Conservation (phyloP, 140 eudicot genomes). For the Stevia rebaudiana region DNA sequence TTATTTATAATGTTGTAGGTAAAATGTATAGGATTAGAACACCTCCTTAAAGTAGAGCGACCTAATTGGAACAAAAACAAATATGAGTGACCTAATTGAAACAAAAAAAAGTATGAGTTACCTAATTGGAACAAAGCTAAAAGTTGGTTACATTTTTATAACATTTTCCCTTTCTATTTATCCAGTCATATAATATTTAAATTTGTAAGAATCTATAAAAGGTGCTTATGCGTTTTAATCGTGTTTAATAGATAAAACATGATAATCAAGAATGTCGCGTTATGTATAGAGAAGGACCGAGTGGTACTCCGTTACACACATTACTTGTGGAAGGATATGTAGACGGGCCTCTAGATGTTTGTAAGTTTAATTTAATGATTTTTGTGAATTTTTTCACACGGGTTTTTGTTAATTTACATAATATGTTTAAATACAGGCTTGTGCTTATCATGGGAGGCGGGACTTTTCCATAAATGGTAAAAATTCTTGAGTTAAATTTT, state of each 20-base stretch:
- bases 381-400: slow-evolving; percentile 1
- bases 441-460: slow-evolving; percentile 76
- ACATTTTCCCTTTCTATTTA: no score
- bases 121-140: no score
- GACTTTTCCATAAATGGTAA: slow-evolving; percentile 69
- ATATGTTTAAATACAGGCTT: slow-evolving; percentile 47
- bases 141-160: no score
- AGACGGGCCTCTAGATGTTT: slow-evolving; percentile 82
- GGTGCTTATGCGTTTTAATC: slow-evolving; percentile 7
- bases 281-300: slow-evolving; percentile 94
- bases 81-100: no score
- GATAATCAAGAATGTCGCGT: slow-evolving; percentile 88
- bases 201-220: background rate
- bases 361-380: slow-evolving; percentile 46
- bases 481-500: background rate
- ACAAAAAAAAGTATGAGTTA: no score
- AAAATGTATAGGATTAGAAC: no score
- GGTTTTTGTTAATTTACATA: background rate
- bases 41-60: no score
- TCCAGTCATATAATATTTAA: background rate
- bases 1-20: no score
- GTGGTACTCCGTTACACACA: slow-evolving; percentile 80
- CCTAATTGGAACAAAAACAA: no score
- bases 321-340: slow-evolving; percentile 87
- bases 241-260: slow-evolving; percentile 62